Conservation (phyloP, 371 early-diverging fungal genomes). For the Rhizopus arrhizus region DNA sequence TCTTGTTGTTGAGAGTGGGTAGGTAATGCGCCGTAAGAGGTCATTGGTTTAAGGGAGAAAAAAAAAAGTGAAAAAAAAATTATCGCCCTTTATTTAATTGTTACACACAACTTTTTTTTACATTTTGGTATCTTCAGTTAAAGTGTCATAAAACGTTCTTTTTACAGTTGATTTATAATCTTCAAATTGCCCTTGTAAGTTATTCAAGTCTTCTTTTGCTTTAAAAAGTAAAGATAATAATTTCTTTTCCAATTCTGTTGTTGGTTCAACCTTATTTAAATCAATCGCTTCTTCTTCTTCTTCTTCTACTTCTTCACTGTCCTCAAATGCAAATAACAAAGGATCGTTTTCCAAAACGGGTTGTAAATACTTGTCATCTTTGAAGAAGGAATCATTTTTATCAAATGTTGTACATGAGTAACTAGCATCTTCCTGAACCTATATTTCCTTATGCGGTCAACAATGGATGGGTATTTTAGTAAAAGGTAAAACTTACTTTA, state of each 20-base stretch:
- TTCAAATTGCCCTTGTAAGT: conserved; percentile 62
- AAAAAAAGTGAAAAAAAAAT: conserved; percentile 6
- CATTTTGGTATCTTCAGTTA: conserved; percentile 22
- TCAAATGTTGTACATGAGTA: background rate
- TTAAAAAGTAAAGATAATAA: conserved; percentile 54
- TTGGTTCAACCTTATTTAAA: conserved; percentile 32
- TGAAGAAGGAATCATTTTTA: conserved; percentile 58
- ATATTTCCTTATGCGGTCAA: background rate
- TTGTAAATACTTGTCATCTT: conserved; percentile 73
- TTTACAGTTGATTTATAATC: conserved; percentile 74
- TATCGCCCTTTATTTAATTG: conserved; percentile 2
- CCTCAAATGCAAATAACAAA: conserved; percentile 69
- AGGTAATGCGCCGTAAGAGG: conserved; percentile 21
- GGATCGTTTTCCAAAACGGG: conserved; percentile 85
- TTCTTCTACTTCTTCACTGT: conserved; percentile 51
- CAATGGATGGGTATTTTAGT: conserved; percentile 7
- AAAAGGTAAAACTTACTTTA: conserved; percentile 30
- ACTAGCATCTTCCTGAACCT: background rate
- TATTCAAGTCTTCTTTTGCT: conserved; percentile 51
- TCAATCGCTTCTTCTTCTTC: conserved; percentile 12
- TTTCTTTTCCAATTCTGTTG: conserved; percentile 61
- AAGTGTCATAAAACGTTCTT: conserved; percentile 67
- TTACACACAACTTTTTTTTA: conserved; percentile 1
- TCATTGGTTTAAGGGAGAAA: conserved; percentile 6
- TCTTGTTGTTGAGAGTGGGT: conserved; percentile 1